These are phyloP conservation scores for Cercospora sp. DNA, from an alignment of 2,329 filamentous ascomycete species.

Conservation along the genomic window DNA sequence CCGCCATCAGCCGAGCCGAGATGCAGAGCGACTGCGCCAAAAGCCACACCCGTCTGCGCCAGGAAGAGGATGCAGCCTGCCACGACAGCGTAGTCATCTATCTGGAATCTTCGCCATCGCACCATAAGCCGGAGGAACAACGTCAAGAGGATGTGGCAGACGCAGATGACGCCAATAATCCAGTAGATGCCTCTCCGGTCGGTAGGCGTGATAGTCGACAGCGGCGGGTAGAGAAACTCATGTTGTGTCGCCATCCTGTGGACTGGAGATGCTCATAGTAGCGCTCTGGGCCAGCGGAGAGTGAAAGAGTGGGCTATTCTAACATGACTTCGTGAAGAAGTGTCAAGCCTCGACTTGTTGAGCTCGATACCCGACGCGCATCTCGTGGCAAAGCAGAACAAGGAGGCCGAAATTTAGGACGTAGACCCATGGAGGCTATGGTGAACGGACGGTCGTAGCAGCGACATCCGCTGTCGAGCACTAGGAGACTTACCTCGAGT, in stretches of 20 bases:
- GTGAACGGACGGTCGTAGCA: not conserved
- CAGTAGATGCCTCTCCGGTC: slow-evolving; percentile 21
- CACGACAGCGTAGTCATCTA: slow-evolving; percentile 19
- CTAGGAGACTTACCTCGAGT: not conserved
- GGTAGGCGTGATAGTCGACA: slow-evolving; percentile 13
- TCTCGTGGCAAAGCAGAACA: not conserved
- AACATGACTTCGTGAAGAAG: not conserved
- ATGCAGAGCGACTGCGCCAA: slow-evolving; percentile 17
- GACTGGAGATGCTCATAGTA: not conserved
- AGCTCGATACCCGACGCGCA: not conserved
- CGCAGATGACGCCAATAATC: slow-evolving; percentile 19
- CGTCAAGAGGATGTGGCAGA: slow-evolving; percentile 19
- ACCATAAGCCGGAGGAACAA: slow-evolving; percentile 18
- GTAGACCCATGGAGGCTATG: slow-evolving; percentile 5
- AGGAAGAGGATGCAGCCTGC: slow-evolving; percentile 18
- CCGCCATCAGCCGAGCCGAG: slow-evolving; percentile 10
- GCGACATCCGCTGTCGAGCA: not conserved
- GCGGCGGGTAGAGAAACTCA: slow-evolving; percentile 16
- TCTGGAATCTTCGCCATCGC: slow-evolving; percentile 20
- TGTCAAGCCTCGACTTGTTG: not conserved
- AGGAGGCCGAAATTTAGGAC: slow-evolving; percentile 6
- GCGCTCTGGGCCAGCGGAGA: not conserved
- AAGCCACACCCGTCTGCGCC: slow-evolving; percentile 9
- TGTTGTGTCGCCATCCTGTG: slow-evolving; percentile 1
- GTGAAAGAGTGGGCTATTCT: not conserved